Conservation (phyloP, 106 monocot species). For the Xerophyta viscosa region DNA sequence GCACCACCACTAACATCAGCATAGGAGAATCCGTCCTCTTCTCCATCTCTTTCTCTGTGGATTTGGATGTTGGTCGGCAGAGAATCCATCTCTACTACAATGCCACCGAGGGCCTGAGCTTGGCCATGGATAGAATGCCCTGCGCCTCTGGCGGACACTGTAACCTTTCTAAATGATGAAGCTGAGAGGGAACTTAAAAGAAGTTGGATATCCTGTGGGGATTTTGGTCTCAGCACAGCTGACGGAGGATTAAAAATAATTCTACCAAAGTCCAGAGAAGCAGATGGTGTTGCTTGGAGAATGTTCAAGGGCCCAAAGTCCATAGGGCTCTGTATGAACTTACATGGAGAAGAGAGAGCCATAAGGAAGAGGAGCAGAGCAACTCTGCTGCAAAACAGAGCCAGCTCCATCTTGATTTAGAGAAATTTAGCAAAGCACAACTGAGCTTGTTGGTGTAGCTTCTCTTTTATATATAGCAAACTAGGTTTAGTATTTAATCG, state of each 20-base stretch:
- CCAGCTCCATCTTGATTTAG: conserved; percentile 25
- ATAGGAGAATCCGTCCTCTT: conserved; percentile 19
- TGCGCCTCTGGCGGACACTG: conserved; percentile 63
- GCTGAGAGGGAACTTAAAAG: conserved; percentile 56
- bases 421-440: neutral
- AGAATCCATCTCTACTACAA: conserved; percentile 75
- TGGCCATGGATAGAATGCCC: conserved; percentile 86
- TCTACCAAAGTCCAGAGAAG: conserved; percentile 65
- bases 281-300: conserved; percentile 32
- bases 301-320: conserved; percentile 66
- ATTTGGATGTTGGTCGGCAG: conserved; percentile 34
- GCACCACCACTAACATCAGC: conserved; percentile 67
- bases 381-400: conserved; percentile 36
- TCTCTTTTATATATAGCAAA: neutral
- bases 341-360: conserved; percentile 57
- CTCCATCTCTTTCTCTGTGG: conserved; percentile 2
- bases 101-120: conserved; percentile 67
- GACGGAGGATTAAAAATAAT: conserved; percentile 54
- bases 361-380: conserved; percentile 47
- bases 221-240: conserved; percentile 61
- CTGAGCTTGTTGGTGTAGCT: neutral
- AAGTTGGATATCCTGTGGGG: conserved; percentile 54
- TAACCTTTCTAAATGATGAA: conserved; percentile 36
- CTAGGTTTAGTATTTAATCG: no score
- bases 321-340: conserved; percentile 77